Percentiles rank a stretch among this genome's conserved stretches.
These are phyloP conservation scores for Globisporangium alternatum DNA, from an alignment of 352 stramenopile species.

Conservation along the genomic window DNA sequence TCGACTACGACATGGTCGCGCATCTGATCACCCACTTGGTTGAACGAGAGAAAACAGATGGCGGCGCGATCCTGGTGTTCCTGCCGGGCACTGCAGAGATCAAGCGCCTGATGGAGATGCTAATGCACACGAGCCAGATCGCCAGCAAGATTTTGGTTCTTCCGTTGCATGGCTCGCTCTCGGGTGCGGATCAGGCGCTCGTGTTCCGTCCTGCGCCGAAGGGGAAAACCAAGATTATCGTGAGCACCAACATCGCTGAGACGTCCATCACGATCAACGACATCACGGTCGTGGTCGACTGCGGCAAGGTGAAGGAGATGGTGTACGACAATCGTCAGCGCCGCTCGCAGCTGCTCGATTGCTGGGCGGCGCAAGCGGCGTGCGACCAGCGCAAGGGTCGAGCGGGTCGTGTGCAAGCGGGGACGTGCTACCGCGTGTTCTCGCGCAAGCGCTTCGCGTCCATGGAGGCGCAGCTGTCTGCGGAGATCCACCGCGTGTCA, in stretches of 20 bases:
- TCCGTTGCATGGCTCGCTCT: constrained; percentile 75
- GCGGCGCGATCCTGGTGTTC: constrained; percentile 81
- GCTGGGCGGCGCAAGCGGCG: constrained; percentile 76
- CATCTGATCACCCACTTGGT: constrained; percentile 82
- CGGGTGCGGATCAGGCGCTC: constrained; percentile 63
- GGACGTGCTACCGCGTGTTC: constrained; percentile 79
- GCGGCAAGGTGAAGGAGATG: constrained; percentile 87
- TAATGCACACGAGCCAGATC: constrained; percentile 31
- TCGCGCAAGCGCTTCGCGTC: constrained; percentile 53
- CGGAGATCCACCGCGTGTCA: constrained; percentile 88
- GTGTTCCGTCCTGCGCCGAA: constrained; percentile 62
- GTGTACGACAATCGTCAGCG: constrained; percentile 72
- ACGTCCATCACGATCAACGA: constrained; percentile 90
- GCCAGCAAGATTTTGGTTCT: constrained; percentile 55
- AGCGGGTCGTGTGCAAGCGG: constrained; percentile 75
- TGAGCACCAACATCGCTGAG: constrained; percentile 89
- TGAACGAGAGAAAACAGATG: constrained; percentile 12
- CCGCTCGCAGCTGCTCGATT: constrained; percentile 77
- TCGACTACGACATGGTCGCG: constrained; percentile 94
- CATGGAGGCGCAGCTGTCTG: constrained; percentile 68
- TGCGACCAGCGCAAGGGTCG: constrained; percentile 84
- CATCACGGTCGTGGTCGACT: constrained; percentile 84
- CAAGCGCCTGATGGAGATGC: constrained; percentile 72
- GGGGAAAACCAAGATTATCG: constrained; percentile 82
- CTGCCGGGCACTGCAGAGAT: constrained; percentile 81